Base-by-base conservation (phyloP, 2,329 filamentous ascomycete species). In the Botrytis medusae region DNA sequence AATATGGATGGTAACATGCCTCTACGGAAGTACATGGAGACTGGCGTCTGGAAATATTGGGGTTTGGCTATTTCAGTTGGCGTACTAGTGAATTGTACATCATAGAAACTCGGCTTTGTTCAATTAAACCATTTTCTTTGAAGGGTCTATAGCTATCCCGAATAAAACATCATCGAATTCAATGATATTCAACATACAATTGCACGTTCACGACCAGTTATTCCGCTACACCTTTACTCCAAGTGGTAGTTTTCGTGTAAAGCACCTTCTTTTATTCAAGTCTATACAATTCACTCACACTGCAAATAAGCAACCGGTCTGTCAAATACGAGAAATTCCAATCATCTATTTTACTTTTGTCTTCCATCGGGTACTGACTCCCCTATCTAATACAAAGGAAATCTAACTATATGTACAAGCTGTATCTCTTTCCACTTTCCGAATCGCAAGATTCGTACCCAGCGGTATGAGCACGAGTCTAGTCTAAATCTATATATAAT, bases 1-100 rank as follows among this genome's bases (percentile, higher is more conserved):
- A 54, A 54, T 40, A 22, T 54, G 34, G 25, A 68, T 54, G 16
- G 9, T 32, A 22, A 22, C 9, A 68, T 68, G 14, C n/a, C 25
- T 57, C 10, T 9, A 68, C n/a, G 37, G 48, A 68, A 57, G 48
- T 57, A 68, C 44, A 57, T 68, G 48, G 48, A n/a, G 29, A 57
- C 57, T 29, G 48, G 65, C 65, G 34, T 57, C n/a, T 32, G 65
- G 18, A 32, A 57, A 68, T 16, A 42, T 22, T 57, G 12, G 25
- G 34, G 7, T 5, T n/a, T 32, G 48, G 34, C 25, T n/a, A 22
- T 42, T 42, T 42, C 10, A 25, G 10, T 25, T 18, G 34, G 65
- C 65, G 34, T 32, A 42, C n/a, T 25, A 22, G 48, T 42, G 9
- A 8, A 42, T 32, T 65, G 48, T 68, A 68, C 9, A 68, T 57